A percentile compares a stretch with the other conserved stretches of the same genome.
These are phyloP conservation scores for Ophiostoma perfectum DNA, from an alignment of 2,329 filamentous ascomycete genomes.

Conservation along the genomic window DNA sequence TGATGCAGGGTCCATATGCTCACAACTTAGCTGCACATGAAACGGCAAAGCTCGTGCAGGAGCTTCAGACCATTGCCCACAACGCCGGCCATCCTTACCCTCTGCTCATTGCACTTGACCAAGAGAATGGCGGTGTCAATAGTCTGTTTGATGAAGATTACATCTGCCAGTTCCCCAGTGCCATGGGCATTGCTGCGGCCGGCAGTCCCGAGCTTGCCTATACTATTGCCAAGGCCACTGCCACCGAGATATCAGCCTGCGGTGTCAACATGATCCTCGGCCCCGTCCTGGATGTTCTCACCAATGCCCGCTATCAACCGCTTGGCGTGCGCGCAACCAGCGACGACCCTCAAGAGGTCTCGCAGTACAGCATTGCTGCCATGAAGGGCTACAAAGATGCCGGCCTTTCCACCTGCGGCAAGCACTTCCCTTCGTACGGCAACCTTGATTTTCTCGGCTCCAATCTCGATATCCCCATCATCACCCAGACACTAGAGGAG, in stretches of 20 bases:
- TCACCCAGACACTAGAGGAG: slow-evolving; percentile 89
- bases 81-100: slow-evolving; percentile 86
- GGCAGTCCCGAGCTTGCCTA: slow-evolving; percentile 80
- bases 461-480: slow-evolving; percentile 86
- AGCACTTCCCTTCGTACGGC: slow-evolving; percentile 94
- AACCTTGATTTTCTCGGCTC: slow-evolving; percentile 91
- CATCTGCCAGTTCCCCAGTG: slow-evolving; percentile 92
- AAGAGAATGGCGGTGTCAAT: slow-evolving; percentile 97
- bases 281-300: slow-evolving; percentile 87
- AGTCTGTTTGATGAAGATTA: slow-evolving; percentile 93
- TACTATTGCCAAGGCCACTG: slow-evolving; percentile 86
- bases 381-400: slow-evolving; percentile 92
- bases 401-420: slow-evolving; percentile 82
- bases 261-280: slow-evolving; percentile 95
- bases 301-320: slow-evolving; percentile 85
- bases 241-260: slow-evolving; percentile 84
- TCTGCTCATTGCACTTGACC: slow-evolving; percentile 83
- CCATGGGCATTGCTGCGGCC: slow-evolving; percentile 94
- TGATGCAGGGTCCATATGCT: slow-evolving; percentile 21
- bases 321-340: slow-evolving; percentile 83
- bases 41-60: slow-evolving; percentile 79
- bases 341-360: slow-evolving; percentile 92
- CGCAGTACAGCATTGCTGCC: slow-evolving; percentile 82
- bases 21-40: slow-evolving; percentile 70
- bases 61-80: slow-evolving; percentile 87